Evolutionary conservation across 225 moss, liverwort and hornwort genomes (phyloP), one percentile per base, ranked within the genome.

Genomic region (Ulota crispa): DNA sequence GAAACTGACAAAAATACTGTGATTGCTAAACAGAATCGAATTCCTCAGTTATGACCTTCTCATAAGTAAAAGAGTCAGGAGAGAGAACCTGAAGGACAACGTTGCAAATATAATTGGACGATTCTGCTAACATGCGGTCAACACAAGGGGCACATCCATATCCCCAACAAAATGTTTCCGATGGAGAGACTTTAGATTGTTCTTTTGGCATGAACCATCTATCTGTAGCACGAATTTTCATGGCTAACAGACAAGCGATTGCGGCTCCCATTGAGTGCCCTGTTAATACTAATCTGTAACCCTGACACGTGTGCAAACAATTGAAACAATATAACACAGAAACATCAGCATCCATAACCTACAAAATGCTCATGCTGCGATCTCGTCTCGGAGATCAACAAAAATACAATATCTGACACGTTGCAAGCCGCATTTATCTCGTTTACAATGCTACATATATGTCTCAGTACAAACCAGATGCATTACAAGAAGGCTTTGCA

Each of bases 131-230:
- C 56, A 43, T 85, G 80, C 87, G 85, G 63, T 95, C 93, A 9
- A 92, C 91, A 88, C 93, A 93, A 34, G 95, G 93, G 23, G 92
- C 92, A 65, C 93, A 93, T 64, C 92, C 90, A 62, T 80, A 91
- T n/a, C 89, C 93, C 89, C 93, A 95, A 80, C 92, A 93, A 18
- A 89, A 85, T 5, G 88, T 81, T 31, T 71, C 32, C 6, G 89
- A 83, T 27, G 87, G 81, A 30, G 47, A 65, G 53, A 89, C 54
- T 32, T 87, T 91, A 69, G 89, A 89, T 50, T 78, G 56, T 34
- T 76, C 78, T 80, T 69, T 61, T 31, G 84, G 75, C 70, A 80
- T 75, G 60, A 86, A 73, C 78, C 82, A 83, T 66, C 83, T 66
- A 11, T 79, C 59, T 5, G 67, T 83, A 36, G 67, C 73, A 50